Conservation (phyloP, 1,139 yeast species). For the Yamadazyma membranifaciens region DNA sequence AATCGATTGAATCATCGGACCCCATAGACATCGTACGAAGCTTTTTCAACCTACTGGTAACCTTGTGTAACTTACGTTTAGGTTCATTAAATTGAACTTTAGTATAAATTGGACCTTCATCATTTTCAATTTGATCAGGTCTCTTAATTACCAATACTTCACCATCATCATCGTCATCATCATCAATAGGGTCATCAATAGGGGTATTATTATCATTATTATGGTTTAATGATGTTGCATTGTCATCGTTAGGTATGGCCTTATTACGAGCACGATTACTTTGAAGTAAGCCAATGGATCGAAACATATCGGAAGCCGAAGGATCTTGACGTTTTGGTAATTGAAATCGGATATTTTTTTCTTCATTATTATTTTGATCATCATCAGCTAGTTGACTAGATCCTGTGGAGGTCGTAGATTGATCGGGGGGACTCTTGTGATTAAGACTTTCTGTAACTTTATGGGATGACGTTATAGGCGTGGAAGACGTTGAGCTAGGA, state of each 20-base stretch:
- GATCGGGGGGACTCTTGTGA: not conserved
- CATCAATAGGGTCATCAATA: conserved; percentile 33
- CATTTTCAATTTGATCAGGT: conserved; percentile 67
- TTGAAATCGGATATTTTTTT: conserved; percentile 31
- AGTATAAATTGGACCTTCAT: conserved; percentile 35
- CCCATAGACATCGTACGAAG: conserved; percentile 14
- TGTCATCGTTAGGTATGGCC: conserved; percentile 12
- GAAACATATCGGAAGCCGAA: conserved; percentile 79
- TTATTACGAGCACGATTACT: conserved; percentile 13
- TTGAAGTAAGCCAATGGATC: conserved; percentile 79
- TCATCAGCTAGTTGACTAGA: conserved; percentile 29
- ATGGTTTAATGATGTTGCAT: conserved; percentile 69
- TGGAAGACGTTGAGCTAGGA: not conserved
- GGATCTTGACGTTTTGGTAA: conserved; percentile 49
- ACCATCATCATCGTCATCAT: conserved; percentile 14
- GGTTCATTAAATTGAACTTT: conserved; percentile 23
- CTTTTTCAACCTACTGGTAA: conserved; percentile 23
- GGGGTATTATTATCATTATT: conserved; percentile 73
- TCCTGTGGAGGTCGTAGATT: conserved; percentile 26
- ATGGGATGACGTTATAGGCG: not conserved
- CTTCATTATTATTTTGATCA: not conserved
- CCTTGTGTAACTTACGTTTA: conserved; percentile 14
- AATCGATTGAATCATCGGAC: conserved; percentile 19
- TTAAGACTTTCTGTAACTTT: not conserved
- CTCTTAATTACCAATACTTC: conserved; percentile 75